These are phyloP conservation scores for Serendipita indica DNA, from an alignment of 768 basidiomycete genomes.

Conservation along the genomic window DNA sequence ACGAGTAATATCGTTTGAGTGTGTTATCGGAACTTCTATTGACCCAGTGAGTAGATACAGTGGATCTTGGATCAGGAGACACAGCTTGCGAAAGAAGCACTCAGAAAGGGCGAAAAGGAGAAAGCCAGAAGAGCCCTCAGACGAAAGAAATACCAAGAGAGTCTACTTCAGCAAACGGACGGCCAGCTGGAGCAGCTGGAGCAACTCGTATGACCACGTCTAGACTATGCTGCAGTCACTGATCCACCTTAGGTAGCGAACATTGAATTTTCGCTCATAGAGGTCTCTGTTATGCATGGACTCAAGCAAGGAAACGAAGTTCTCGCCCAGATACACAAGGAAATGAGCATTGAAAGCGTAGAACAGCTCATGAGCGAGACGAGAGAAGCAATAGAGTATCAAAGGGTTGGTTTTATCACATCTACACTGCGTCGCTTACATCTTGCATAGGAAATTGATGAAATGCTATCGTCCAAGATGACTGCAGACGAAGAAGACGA, in stretches of 20 bases:
- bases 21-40: background rate
- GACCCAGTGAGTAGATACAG: conserved; percentile 53
- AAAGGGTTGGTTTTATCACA: conserved; percentile 39
- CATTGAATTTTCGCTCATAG: conserved; percentile 91
- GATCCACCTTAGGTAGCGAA: conserved; percentile 57
- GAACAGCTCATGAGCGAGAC: conserved; percentile 90
- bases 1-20: conserved; percentile 36
- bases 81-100: conserved; percentile 71
- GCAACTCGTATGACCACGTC: conserved; percentile 46
- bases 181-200: conserved; percentile 77
- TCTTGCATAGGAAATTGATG: conserved; percentile 68
- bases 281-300: conserved; percentile 84
- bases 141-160: conserved; percentile 86
- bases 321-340: conserved; percentile 83
- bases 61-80: conserved; percentile 73
- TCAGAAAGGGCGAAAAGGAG: conserved; percentile 70
- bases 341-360: conserved; percentile 85
- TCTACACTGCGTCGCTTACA: background rate
- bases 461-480: conserved; percentile 68
- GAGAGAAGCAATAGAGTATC: conserved; percentile 81
- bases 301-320: conserved; percentile 88
- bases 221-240: background rate
- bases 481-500: conserved; percentile 86
- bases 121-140: conserved; percentile 78
- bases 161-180: conserved; percentile 76